Base-by-base conservation (phyloP, 2,329 filamentous ascomycete species). In the Nectriaceae sp. region DNA sequence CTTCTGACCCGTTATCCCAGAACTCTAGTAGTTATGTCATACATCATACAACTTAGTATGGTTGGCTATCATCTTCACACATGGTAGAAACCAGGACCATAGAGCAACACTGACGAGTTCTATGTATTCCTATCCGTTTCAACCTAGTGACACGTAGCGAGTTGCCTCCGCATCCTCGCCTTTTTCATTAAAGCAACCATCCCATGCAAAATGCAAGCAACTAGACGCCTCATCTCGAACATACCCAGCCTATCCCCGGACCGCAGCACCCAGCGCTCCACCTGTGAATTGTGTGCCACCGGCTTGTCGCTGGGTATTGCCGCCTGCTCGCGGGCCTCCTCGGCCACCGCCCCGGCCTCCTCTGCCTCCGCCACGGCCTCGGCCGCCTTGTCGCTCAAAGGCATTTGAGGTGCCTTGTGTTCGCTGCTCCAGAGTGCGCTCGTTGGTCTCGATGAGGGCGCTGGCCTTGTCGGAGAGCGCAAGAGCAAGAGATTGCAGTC, bases 401-500 rank as follows among this genome's bases (percentile, higher is more conserved):
- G 91, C 93, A 66, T 96, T 96, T 50, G 90, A 86, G 60, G 92
- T 96, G 62, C 94, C 94, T 71, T 97, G 91, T 61, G 95, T 97
- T 68, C 94, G 85, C 71, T 97, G 92, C 79, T 99, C 94, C 61
- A 99, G 82, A 20, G 93, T 96, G 71, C 95, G 87, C 79, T 99
- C 94, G 76, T 99, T 99, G 62, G 87, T 87, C 80, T 99, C 95
- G 67, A 97, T 96, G 52, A 99, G 87, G 44, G 87, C 85, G 68
- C 91, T 96, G 49, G 94, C 93, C 82, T 97, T 99, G 78, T 99
- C 94, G 50, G 89, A 90, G 44, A 99, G 80, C 10, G 92, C 94
- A 57, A 99, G 85, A 24, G 95, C 92, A 66, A 99, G 80, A 70
- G 90, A 96, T 76, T 99, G 94, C 57, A 99, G 84, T 62, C 95